phyloP scores from a whole-genome alignment of 2,329 filamentous ascomycete species.

The Colletotrichum lentis region DNA sequence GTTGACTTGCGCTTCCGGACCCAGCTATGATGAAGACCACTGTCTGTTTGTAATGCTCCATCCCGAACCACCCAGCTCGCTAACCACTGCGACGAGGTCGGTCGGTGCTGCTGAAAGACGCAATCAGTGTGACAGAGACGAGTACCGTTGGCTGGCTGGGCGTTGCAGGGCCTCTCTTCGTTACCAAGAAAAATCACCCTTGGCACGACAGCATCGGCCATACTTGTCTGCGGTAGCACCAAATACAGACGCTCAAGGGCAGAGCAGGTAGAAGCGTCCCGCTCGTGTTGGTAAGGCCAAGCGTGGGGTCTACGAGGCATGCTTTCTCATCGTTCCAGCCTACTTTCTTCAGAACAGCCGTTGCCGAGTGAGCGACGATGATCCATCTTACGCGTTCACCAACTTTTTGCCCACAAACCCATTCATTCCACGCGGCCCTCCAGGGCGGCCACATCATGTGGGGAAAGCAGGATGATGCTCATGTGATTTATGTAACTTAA shows the following conservation, averaged over 20 bases:
- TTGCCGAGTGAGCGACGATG: background rate
- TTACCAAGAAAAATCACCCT: no score
- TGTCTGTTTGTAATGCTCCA: background rate
- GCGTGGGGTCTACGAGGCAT: background rate
- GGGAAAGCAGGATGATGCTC: background rate
- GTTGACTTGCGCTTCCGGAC: background rate
- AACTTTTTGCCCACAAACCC: background rate
- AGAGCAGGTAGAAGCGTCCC: background rate
- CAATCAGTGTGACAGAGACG: background rate
- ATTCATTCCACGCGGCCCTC: background rate
- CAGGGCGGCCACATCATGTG: background rate
- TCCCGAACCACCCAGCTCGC: background rate
- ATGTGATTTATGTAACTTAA: constrained; percentile 8
- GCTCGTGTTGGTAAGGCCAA: background rate
- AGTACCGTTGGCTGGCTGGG: background rate
- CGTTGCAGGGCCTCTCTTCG: background rate
- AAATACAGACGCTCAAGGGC: no score
- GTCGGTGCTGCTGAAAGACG: background rate
- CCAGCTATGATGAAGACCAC: background rate
- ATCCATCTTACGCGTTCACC: background rate
- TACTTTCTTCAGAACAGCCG: no score
- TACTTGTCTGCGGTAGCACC: background rate
- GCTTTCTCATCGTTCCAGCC: background rate
- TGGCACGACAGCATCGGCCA: background rate
- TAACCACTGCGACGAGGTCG: background rate